Evolutionary conservation across 768 basidiomycete species (phyloP).

Genomic region (Kwoniella shandongensis): DNA sequence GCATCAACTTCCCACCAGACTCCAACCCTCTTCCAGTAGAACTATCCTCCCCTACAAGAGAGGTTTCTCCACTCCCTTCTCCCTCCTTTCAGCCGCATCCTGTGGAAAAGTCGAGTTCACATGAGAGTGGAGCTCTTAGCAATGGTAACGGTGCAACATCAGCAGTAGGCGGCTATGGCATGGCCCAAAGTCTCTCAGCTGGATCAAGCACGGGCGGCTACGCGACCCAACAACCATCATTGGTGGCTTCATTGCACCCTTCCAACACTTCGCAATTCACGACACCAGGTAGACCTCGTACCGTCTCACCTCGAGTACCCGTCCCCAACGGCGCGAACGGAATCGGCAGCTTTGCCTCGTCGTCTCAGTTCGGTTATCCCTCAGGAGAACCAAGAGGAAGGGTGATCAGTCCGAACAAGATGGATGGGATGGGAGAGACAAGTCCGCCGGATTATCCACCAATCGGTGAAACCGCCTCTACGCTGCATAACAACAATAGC

Average conservation of each 20-base stretch:
- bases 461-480: neutral
- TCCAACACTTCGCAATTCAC: neutral
- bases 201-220: neutral
- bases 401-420: slow-evolving; percentile 17
- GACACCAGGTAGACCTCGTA: slow-evolving; percentile 14
- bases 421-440: slow-evolving; percentile 1
- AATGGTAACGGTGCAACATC: no score
- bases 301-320: slow-evolving; percentile 20
- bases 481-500: slow-evolving; percentile 2
- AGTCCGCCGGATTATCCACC: neutral
- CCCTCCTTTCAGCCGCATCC: neutral
- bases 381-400: slow-evolving; percentile 10
- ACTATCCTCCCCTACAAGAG: slow-evolving; percentile 5
- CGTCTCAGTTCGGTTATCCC: slow-evolving; percentile 4
- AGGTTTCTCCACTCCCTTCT: neutral
- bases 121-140: no score
- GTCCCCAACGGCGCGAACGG: neutral
- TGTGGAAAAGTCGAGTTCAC: neutral
- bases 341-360: slow-evolving; percentile 13
- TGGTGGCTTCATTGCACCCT: slow-evolving; percentile 5
- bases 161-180: neutral
- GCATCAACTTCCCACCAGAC: slow-evolving; percentile 18
- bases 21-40: slow-evolving; percentile 16
- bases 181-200: slow-evolving; percentile 7
- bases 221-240: neutral